Evolutionary conservation across 1,284 basidiomycete species (phyloP), one percentile per base, ranked within the genome.

Genomic region (Puccinia hordei): DNA sequence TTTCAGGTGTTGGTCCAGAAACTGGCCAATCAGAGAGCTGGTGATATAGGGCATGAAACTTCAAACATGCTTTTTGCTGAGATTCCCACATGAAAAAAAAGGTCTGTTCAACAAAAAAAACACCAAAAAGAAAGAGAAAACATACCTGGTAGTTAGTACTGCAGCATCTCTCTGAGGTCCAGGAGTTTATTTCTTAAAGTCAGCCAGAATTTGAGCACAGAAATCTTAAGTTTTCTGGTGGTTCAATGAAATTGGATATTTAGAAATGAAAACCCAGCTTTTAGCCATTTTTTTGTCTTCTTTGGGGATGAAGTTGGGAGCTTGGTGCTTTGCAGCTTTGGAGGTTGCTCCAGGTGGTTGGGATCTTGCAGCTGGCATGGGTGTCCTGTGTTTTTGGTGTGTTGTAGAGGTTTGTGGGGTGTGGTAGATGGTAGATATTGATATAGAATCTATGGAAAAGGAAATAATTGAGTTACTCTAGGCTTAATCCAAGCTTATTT

Each of bases 271-370:
- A 10, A 24, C 15, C 41, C 35, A 71, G 35, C 38, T 44, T n/a
- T 46, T 71, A 49, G 68, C 68, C 5, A 71, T 41, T 24, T 71
- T 41, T 9, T 41, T 24, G 4, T 71, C 68, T 49, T 49, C 68
- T 17, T 30, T 13, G 15, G 46, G 46, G 3, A 17, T n/a, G 10
- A 38, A 71, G 46, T 53, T 72, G 1, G 41, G 41, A 13, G 46
- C 24, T 57, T 27, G 55, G 5, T 10, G 57, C 30, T 59, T 59
- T 15, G 22, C 6, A 15, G 49, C 8, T 6, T n/a, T 15, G 17
- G 22, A 27, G 57, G 24, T 55, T 55, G 9, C 51, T n/a, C 22
- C 22, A n/a, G 49, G 53, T 5, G 53, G 53, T 9, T 24, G 53
- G 22, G 5, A 55, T 19, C 17, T 53, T 5, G 22, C 5, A 24